Base-by-base conservation (phyloP, 345 rosid genomes). In the Syzygium grande region DNA sequence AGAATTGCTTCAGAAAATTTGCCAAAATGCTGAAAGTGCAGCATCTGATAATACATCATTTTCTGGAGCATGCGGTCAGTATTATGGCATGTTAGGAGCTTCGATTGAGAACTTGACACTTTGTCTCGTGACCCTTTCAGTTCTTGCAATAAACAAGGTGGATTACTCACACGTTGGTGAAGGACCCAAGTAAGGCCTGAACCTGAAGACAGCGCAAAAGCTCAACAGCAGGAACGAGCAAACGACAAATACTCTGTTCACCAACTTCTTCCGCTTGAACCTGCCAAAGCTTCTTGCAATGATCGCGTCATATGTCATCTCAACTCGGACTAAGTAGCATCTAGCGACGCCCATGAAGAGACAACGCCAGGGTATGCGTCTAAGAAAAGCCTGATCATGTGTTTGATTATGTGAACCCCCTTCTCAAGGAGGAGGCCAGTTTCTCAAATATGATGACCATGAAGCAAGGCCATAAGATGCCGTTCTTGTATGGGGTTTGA, bases 121-220 rank as follows among this genome's bases (percentile, higher is more conserved):
- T 5, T 73, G 27, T 25, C 49, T 73, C 19, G 80, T 73, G 80
- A 73, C 49, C 5, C 4, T 73, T 38, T 73, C 83, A 19, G 83
- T 73, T 73, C 49, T 34, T 73, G 80, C 80, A 17, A 15, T 41
- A 87, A 52, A n/a, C 22, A 11, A 65, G 49, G 83, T 38, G 4
- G 83, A 2, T 54, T 8, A 78, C 91, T 89, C 86, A 90, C 92
- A 38, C 53, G 21, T 5, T 19, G 91, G 88, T 54, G 87, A 46
- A n/a, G 85, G 87, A 73, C 58, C 85, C 78, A 86, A 73, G 86
- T 54, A 89, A 63, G 89, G 86, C 88, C 89, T 94, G 80, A 94
- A 90, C 89, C 84, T 91, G 59, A 91, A 56, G 73, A 87, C 58
- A 59, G 88, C 30, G 84, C 85, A 84, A 58, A 89, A 84, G 86